Evolutionary conservation across 169 alveolate species (phyloP).

Genomic region (Plasmodium relictum): DNA sequence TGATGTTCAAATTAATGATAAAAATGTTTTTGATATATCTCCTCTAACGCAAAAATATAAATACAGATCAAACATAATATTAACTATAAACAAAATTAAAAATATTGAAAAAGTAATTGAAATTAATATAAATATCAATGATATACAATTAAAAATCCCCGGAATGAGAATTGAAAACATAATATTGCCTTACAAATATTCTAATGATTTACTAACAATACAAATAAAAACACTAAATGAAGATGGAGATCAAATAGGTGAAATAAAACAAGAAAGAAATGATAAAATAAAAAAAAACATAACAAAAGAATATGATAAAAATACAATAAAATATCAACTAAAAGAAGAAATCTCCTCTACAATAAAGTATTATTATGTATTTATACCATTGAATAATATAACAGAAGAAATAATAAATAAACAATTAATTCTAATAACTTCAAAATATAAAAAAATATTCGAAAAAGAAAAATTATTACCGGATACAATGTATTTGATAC

Average conservation of each 20-base stretch:
- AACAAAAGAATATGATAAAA: background rate
- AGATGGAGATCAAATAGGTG: background rate
- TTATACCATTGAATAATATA: constrained; percentile 41
- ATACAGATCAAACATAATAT: constrained; percentile 38
- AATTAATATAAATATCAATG: constrained; percentile 43
- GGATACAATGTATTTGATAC: constrained; percentile 46
- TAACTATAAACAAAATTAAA: constrained; percentile 59
- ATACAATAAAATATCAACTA: background rate
- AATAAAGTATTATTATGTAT: constrained; percentile 31
- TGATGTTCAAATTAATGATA: constrained; percentile 36
- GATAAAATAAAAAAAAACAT: background rate
- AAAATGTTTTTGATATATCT: constrained; percentile 30
- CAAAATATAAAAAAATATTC: constrained; percentile 35
- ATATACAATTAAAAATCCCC: constrained; percentile 61
- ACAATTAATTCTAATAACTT: constrained; percentile 30
- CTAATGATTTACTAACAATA: constrained; percentile 47
- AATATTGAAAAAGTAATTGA: constrained; percentile 45
- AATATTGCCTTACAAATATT: constrained; percentile 41
- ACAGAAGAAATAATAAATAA: constrained; percentile 38
- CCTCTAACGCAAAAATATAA: constrained; percentile 51
- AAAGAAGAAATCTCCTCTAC: background rate
- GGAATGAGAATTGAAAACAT: constrained; percentile 69
- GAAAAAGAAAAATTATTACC: constrained; percentile 57
- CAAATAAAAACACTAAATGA: constrained; percentile 26
- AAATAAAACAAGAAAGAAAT: background rate